These are phyloP conservation scores for Protomyces lactucae-debilis DNA, from an alignment of 1,139 yeast genomes.

Conservation along the genomic window DNA sequence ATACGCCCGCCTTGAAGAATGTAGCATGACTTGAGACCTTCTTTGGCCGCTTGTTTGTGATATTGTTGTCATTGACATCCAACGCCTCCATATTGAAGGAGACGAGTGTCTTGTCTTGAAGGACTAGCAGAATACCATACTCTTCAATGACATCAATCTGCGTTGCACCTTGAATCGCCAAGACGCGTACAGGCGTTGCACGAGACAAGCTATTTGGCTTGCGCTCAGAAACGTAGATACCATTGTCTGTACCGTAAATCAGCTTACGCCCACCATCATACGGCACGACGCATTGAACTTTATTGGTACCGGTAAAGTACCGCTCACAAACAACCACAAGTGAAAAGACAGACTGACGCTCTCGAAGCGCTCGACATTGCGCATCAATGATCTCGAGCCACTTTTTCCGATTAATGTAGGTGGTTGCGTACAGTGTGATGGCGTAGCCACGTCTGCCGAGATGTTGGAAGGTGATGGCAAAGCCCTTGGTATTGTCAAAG, in stretches of 20 bases:
- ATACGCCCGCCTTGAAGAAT: slow-evolving; percentile 87
- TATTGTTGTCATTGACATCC: slow-evolving; percentile 38
- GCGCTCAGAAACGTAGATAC: slow-evolving; percentile 72
- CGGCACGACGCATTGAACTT: slow-evolving; percentile 88
- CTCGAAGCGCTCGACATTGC: slow-evolving; percentile 71
- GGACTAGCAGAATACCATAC: slow-evolving; percentile 72
- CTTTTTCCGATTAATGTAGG: slow-evolving; percentile 68
- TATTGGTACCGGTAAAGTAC: slow-evolving; percentile 65
- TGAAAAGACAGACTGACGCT: slow-evolving; percentile 73
- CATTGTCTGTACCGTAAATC: slow-evolving; percentile 85
- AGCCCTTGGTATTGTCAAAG: slow-evolving; percentile 32
- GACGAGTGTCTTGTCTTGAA: slow-evolving; percentile 75
- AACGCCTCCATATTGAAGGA: slow-evolving; percentile 82
- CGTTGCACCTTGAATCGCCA: slow-evolving; percentile 70
- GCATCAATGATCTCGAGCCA: slow-evolving; percentile 71
- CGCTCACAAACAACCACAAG: slow-evolving; percentile 67
- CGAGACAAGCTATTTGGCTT: slow-evolving; percentile 47
- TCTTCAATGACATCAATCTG: slow-evolving; percentile 92
- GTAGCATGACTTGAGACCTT: slow-evolving; percentile 78
- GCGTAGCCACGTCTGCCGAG: slow-evolving; percentile 63
- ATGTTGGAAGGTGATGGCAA: slow-evolving; percentile 51
- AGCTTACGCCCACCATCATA: slow-evolving; percentile 84
- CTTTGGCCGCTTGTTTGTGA: slow-evolving; percentile 69
- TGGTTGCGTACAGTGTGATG: slow-evolving; percentile 60
- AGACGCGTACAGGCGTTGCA: slow-evolving; percentile 69